Evolutionary conservation across 768 basidiomycete genomes (phyloP).

Genomic region (Amylocystis lapponica): DNA sequence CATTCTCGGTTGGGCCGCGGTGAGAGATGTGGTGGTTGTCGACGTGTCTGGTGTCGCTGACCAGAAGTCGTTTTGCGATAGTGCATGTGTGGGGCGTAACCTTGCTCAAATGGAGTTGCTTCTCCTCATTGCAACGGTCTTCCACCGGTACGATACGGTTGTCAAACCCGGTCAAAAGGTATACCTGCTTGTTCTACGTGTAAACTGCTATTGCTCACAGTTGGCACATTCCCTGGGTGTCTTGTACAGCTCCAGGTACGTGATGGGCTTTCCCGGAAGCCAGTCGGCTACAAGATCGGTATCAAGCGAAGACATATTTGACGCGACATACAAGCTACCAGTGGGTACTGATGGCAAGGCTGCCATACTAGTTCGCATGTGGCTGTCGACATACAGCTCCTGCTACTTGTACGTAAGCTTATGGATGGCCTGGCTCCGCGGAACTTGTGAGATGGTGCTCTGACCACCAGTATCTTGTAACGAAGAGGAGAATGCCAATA

Average conservation of each 20-base stretch:
- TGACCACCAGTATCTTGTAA: no score
- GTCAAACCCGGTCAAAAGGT: constrained; percentile 52
- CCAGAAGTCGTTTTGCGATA: neutral
- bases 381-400: no score
- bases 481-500: no score
- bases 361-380: no score
- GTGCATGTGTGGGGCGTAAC: constrained; percentile 5
- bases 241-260: neutral
- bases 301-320: constrained; percentile 3
- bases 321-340: no score
- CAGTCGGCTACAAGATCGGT: neutral
- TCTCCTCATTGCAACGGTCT: constrained; percentile 70
- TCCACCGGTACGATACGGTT: constrained; percentile 67
- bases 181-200: neutral
- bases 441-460: no score
- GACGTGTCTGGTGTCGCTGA: neutral
- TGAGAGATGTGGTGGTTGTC: neutral
- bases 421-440: no score
- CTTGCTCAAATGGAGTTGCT: constrained; percentile 20
- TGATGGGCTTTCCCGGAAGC: constrained; percentile 1
- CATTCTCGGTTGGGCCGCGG: constrained; percentile 13
- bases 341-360: no score
- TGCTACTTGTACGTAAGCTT: no score
- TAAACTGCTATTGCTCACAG: neutral
- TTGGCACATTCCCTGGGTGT: neutral